Base-by-base conservation (phyloP, 2,329 filamentous ascomycete genomes). In the Alternaria arbusti region DNA sequence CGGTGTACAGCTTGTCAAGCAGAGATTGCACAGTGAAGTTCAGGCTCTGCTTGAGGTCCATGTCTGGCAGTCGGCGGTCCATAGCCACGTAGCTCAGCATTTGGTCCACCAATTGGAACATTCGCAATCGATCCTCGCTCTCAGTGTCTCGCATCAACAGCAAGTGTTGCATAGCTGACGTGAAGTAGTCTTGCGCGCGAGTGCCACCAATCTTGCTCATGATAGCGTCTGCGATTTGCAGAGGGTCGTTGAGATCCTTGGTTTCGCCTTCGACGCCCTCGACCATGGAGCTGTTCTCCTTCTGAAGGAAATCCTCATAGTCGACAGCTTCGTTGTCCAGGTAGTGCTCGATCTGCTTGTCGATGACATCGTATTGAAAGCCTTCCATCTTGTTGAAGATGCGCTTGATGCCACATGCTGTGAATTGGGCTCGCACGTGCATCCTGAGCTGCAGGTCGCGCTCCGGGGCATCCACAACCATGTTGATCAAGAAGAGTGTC, bases 61-160 rank as follows among this genome's bases (percentile, higher is more conserved):
- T 95, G 80, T 99, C 95, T 43, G 96, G 96, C 68, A 98, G 82
- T 67, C 96, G 88, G 76, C 96, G 89, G 80, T 99, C 96, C 95
- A 99, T 99, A 73, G 95, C 95, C 66, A 99, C 95, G 80, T 98
- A 98, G 81, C 94, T 97, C 69, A 99, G 89, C 94, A 98, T 98
- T n/a, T 93, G 91, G 81, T 99, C 96, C 26, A 98, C 94, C 26
- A 99, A 88, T 83, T 98, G 96, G 82, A 98, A 99, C 91, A 97
- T 96, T 52, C 93, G 90, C 65, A 97, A 82, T 13, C 94, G 89
- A 80, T 99, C 96, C 77, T 98, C 96, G 52, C 91, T 91, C 72
- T 96, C 93, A 68, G 94, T 96, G 75, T 97, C 92, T 61, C 94
- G 89, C 69, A 98, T 96, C 47, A 99, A 87, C 71, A 99, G 86